These are phyloP conservation scores for Penicillium paneum DNA, from an alignment of 2,329 filamentous ascomycete species.

Conservation along the genomic window DNA sequence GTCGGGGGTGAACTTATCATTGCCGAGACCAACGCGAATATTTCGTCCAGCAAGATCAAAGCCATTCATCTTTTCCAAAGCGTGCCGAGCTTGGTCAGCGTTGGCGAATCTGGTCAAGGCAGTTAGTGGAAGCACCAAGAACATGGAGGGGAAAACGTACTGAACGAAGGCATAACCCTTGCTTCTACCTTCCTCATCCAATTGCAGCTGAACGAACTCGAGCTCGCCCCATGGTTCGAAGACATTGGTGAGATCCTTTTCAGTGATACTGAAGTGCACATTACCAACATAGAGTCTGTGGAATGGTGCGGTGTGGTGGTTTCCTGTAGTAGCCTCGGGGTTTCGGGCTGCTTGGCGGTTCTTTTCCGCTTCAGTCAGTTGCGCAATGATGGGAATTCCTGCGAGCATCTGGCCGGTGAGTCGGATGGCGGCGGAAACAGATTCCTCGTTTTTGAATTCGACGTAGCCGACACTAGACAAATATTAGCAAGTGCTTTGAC, in stretches of 20 bases:
- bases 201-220: slow-evolving; percentile 95
- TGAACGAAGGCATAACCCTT: slow-evolving; percentile 98
- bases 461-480: slow-evolving; percentile 85
- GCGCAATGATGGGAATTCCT: slow-evolving; percentile 97
- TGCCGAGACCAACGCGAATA: slow-evolving; percentile 97
- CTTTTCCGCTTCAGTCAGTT: slow-evolving; percentile 98
- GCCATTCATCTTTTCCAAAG: slow-evolving; percentile 98
- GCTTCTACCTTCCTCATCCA: slow-evolving; percentile 86
- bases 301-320: slow-evolving; percentile 85
- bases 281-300: slow-evolving; percentile 98
- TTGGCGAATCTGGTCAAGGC: slow-evolving; percentile 70
- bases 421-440: slow-evolving; percentile 87
- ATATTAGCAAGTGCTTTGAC: slow-evolving; percentile 6
- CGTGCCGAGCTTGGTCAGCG: slow-evolving; percentile 85
- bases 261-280: slow-evolving; percentile 98
- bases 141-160: slow-evolving; percentile 56
- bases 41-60: slow-evolving; percentile 96
- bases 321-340: slow-evolving; percentile 63
- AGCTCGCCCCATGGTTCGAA: slow-evolving; percentile 98
- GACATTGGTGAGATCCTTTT: slow-evolving; percentile 90
- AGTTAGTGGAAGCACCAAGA: slow-evolving; percentile 25
- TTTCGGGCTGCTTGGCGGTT: slow-evolving; percentile 94
- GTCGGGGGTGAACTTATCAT: slow-evolving; percentile 99
- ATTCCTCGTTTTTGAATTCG: slow-evolving; percentile 96
- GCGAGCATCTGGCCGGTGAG: slow-evolving; percentile 98